phyloP scores from a whole-genome alignment of 2,329 filamentous ascomycete genomes.

The Rhynchosporium graminicola region DNA sequence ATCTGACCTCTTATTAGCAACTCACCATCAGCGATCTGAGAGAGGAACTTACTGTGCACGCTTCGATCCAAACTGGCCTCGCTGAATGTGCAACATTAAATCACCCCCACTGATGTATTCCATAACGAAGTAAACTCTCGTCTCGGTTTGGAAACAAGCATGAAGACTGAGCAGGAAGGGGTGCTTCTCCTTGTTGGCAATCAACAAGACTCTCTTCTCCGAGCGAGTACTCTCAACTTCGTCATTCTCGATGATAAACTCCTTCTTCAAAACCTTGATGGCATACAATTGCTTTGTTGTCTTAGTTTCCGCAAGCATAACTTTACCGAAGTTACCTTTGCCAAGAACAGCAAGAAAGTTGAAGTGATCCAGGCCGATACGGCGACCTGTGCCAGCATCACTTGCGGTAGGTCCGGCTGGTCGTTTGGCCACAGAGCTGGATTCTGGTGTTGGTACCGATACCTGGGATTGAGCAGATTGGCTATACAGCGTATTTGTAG shows the following conservation, averaged over 20 bases:
- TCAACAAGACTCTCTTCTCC: conserved; percentile 94
- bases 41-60: conserved; percentile 76
- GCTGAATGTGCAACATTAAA: conserved; percentile 98
- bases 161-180: conserved; percentile 94
- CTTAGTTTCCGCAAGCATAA: conserved; percentile 99
- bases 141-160: conserved; percentile 98
- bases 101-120: conserved; percentile 99
- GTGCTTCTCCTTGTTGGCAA: conserved; percentile 95
- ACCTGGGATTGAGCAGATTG: conserved; percentile 31
- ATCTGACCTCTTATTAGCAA: conserved; percentile 52
- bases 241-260: conserved; percentile 99
- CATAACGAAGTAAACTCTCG: conserved; percentile 98
- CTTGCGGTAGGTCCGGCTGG: conserved; percentile 72
- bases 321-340: conserved; percentile 99
- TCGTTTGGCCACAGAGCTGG: conserved; percentile 42
- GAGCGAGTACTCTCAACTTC: conserved; percentile 98
- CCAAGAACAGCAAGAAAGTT: conserved; percentile 98
- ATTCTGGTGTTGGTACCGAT: conserved; percentile 34
- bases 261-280: conserved; percentile 99
- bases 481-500: conserved; percentile 23
- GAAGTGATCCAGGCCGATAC: conserved; percentile 97
- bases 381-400: conserved; percentile 71
- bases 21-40: conserved; percentile 25
- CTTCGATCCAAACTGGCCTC: conserved; percentile 93
- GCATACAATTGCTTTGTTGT: conserved; percentile 88